Conservation (phyloP, 768 basidiomycete genomes). For the Panaeolus cyanescens region DNA sequence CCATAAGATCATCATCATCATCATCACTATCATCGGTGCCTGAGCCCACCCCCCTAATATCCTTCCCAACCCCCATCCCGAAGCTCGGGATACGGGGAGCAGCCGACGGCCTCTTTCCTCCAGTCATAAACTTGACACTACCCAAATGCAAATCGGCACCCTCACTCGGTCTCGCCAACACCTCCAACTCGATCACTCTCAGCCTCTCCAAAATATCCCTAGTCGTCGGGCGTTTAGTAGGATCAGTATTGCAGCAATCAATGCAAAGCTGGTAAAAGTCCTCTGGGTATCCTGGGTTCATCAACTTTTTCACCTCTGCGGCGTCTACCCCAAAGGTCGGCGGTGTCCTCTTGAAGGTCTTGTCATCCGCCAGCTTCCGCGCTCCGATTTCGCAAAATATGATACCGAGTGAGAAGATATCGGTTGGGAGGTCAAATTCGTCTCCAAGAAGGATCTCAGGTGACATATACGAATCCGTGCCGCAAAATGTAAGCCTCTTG, state of each 20-base stretch:
- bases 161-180: constrained; percentile 66
- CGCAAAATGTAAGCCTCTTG: constrained; percentile 83
- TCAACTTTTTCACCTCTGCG: constrained; percentile 68
- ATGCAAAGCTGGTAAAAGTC: constrained; percentile 77
- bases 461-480: constrained; percentile 96
- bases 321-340: constrained; percentile 80
- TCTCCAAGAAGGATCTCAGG: constrained; percentile 92
- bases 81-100: constrained; percentile 88
- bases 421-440: constrained; percentile 92
- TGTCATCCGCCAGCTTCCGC: constrained; percentile 82
- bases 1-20: constrained; percentile 69
- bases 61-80: constrained; percentile 67
- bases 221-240: constrained; percentile 72
- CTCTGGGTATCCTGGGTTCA: constrained; percentile 75
- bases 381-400: constrained; percentile 92
- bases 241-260: constrained; percentile 71
- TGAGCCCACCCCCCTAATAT: constrained; percentile 39
- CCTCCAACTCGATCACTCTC: constrained; percentile 79
- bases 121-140: constrained; percentile 81
- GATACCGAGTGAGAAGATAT: constrained; percentile 92
- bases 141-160: constrained; percentile 78
- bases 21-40: constrained; percentile 46
- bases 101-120: constrained; percentile 55
- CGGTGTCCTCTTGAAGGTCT: constrained; percentile 72
- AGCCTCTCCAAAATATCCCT: constrained; percentile 79